These are phyloP conservation scores for Daldinia concentrica DNA, from an alignment of 495 filamentous ascomycete genomes.

Conservation along the genomic window DNA sequence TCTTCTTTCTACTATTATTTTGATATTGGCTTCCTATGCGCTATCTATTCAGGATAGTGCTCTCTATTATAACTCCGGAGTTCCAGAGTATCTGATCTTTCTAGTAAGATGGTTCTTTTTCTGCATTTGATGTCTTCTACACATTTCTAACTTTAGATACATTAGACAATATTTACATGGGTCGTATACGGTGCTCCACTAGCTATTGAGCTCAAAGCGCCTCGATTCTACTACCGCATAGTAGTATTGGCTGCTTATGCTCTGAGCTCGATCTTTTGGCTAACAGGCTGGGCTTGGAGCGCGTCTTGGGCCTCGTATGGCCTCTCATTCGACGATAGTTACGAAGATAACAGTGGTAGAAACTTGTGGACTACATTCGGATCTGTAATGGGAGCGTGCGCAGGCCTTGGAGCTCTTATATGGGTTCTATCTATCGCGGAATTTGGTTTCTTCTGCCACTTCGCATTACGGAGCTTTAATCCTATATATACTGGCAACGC, in stretches of 20 bases:
- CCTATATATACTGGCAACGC: not conserved
- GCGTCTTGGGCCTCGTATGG: constrained; percentile 46
- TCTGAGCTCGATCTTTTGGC: constrained; percentile 53
- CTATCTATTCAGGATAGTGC: constrained; percentile 39
- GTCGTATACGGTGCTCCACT: constrained; percentile 48
- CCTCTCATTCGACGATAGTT: constrained; percentile 30
- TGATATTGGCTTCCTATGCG: constrained; percentile 48
- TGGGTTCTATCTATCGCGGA: constrained; percentile 52
- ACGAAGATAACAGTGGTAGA: not conserved
- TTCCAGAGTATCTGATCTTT: constrained; percentile 50
- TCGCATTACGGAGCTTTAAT: constrained; percentile 28
- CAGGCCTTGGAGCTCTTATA: constrained; percentile 51
- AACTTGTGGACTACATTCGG: constrained; percentile 33
- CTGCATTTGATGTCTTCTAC: not conserved
- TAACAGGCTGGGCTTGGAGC: constrained; percentile 53
- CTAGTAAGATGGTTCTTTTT: constrained; percentile 39
- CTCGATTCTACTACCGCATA: constrained; percentile 51
- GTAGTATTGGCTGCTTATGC: constrained; percentile 43
- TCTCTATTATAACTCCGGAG: constrained; percentile 32
- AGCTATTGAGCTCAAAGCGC: constrained; percentile 42
- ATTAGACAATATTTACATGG: constrained; percentile 48
- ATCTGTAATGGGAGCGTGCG: constrained; percentile 47
- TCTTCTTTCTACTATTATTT: constrained; percentile 49
- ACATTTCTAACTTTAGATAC: constrained; percentile 5
- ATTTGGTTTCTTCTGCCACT: constrained; percentile 50